Percentiles rank a stretch among this genome's conserved stretches.
These are phyloP conservation scores for Phytophthora litchii DNA, from an alignment of 352 stramenopile genomes.

Conservation along the genomic window DNA sequence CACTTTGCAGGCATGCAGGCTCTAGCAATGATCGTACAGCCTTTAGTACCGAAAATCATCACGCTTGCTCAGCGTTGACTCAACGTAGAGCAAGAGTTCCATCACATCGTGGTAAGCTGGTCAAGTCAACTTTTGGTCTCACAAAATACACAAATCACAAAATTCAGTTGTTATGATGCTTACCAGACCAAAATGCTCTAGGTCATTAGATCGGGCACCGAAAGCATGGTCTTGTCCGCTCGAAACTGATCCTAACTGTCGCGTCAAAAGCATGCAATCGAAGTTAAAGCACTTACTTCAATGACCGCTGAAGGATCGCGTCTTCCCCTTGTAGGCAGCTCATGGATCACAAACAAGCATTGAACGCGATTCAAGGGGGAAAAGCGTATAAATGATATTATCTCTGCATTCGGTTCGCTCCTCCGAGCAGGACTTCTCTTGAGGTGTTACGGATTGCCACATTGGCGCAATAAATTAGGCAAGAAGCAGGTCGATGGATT, in stretches of 20 bases:
- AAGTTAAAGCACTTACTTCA: background rate
- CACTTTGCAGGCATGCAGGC: too few relatives aligned
- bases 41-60: too few relatives aligned
- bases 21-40: too few relatives aligned
- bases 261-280: constrained; percentile 13
- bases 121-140: too few relatives aligned
- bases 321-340: background rate
- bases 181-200: too few relatives aligned
- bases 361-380: background rate
- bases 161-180: too few relatives aligned
- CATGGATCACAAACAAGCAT: background rate
- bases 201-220: background rate
- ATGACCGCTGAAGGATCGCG: background rate
- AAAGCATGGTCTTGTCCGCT: background rate
- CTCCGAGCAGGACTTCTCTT: constrained; percentile 23
- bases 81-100: too few relatives aligned
- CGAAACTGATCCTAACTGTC: constrained; percentile 19
- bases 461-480: constrained; percentile 48
- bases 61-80: too few relatives aligned
- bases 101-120: too few relatives aligned
- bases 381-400: constrained; percentile 39
- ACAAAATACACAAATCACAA: too few relatives aligned
- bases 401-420: constrained; percentile 26
- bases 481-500: constrained; percentile 59
- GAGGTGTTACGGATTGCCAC: constrained; percentile 26